phyloP scores from a whole-genome alignment of 2,329 filamentous ascomycete species.

The Aspergillus tubingensis region DNA sequence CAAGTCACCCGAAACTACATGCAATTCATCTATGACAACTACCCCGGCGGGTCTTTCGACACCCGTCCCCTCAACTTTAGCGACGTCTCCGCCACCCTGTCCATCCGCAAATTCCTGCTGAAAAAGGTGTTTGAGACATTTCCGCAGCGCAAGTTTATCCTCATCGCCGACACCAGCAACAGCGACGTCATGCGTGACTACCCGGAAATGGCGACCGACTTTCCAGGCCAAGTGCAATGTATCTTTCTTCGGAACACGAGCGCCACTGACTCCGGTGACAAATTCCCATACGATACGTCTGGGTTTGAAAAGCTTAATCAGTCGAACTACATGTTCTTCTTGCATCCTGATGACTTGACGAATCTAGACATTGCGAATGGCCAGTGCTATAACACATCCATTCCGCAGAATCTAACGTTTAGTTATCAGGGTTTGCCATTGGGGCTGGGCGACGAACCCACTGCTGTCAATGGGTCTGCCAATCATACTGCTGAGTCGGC shows the following conservation, averaged over 20 bases:
- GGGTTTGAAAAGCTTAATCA: slow-evolving; percentile 1
- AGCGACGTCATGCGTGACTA: slow-evolving; percentile 5
- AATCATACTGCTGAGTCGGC: background rate
- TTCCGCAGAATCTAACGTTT: slow-evolving; percentile 1
- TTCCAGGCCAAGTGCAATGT: slow-evolving; percentile 2
- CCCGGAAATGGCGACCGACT: background rate
- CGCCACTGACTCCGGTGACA: background rate
- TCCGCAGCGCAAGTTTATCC: slow-evolving; percentile 1
- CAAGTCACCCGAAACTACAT: slow-evolving; percentile 5
- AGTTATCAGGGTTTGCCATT: background rate
- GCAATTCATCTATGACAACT: slow-evolving; percentile 2
- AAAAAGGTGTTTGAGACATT: slow-evolving; percentile 3
- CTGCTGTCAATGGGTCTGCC: background rate
- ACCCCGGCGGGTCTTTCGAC: slow-evolving; percentile 1
- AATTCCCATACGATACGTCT: slow-evolving; percentile 1
- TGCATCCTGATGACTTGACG: background rate
- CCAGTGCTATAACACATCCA: slow-evolving; percentile 1
- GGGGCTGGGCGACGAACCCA: background rate
- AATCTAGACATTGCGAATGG: slow-evolving; percentile 1
- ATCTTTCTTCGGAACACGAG: background rate
- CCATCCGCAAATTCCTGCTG: background rate
- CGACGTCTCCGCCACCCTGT: slow-evolving; percentile 1
- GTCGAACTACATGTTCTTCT: slow-evolving; percentile 4
- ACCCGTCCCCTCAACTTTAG: slow-evolving; percentile 6
- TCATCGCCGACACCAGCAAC: slow-evolving; percentile 4